Conservation (phyloP, 2,329 filamentous ascomycete genomes). For the Arthrobotrys entomopaga region DNA sequence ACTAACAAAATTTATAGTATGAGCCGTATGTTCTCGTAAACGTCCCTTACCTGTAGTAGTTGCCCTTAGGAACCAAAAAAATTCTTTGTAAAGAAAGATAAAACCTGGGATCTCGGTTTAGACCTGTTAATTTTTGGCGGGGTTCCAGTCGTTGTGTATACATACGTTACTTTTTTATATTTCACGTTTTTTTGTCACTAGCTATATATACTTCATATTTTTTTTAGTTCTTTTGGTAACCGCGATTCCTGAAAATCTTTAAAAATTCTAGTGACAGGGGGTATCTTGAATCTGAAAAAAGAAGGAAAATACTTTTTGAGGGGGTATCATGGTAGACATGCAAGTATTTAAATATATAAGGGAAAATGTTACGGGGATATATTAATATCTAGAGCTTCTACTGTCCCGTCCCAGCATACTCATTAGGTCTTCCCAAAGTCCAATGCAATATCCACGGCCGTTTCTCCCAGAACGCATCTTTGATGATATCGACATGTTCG, state of each 20-base stretch:
- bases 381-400: too few species aligned
- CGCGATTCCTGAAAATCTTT: not conserved
- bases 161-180: conserved; percentile 38
- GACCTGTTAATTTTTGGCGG: conserved; percentile 50
- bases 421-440: conserved; percentile 42
- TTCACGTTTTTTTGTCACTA: conserved; percentile 14
- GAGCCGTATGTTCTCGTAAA: conserved; percentile 53
- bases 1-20: conserved; percentile 38
- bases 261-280: not conserved
- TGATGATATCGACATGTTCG: conserved; percentile 92
- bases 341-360: not conserved
- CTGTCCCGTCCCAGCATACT: conserved; percentile 46
- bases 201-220: conserved; percentile 53
- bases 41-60: conserved; percentile 6
- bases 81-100: conserved; percentile 53
- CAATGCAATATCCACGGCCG: conserved; percentile 81
- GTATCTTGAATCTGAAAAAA: not conserved
- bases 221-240: conserved; percentile 1
- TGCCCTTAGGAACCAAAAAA: conserved; percentile 28
- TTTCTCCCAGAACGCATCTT: conserved; percentile 89
- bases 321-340: conserved; percentile 3
- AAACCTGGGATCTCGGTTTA: conserved; percentile 51
- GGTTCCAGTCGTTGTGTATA: conserved; percentile 54
- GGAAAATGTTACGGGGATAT: not conserved
- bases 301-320: not conserved